Conservation (phyloP, 805 yeast species). For the Candida ponderosae region DNA sequence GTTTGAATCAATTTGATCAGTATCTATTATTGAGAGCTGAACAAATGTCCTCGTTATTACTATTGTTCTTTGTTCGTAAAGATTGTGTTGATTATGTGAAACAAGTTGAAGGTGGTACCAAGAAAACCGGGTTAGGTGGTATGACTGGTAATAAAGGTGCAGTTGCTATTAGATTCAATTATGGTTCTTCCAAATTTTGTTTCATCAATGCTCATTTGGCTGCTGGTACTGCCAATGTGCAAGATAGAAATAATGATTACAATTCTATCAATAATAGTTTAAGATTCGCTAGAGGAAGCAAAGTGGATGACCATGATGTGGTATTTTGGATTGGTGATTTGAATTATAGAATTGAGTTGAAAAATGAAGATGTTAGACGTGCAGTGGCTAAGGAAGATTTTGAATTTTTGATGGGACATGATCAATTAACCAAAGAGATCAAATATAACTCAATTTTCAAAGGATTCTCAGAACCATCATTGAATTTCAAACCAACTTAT, state of each 20-base stretch:
- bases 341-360: conserved; percentile 68
- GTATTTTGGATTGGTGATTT: conserved; percentile 94
- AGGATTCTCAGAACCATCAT: conserved; percentile 67
- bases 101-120: conserved; percentile 88
- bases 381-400: conserved; percentile 39
- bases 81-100: conserved; percentile 46
- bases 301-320: conserved; percentile 75
- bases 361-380: conserved; percentile 67
- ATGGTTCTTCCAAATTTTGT: conserved; percentile 73
- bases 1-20: conserved; percentile 49
- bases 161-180: conserved; percentile 83
- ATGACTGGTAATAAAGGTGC: conserved; percentile 97
- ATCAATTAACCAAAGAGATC: conserved; percentile 76
- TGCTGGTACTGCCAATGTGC: conserved; percentile 77
- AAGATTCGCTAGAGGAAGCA: conserved; percentile 67
- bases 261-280: conserved; percentile 68
- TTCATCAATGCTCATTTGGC: conserved; percentile 89
- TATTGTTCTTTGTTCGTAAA: conserved; percentile 55
- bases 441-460: conserved; percentile 63
- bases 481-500: conserved; percentile 83
- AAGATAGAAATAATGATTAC: conserved; percentile 84
- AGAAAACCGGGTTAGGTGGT: conserved; percentile 94
- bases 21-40: conserved; percentile 68
- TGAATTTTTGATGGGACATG: conserved; percentile 51
- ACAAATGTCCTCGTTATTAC: conserved; percentile 61